phyloP scores from a whole-genome alignment of 331 rosid species.

The Rhamnella rubrinervis region DNA sequence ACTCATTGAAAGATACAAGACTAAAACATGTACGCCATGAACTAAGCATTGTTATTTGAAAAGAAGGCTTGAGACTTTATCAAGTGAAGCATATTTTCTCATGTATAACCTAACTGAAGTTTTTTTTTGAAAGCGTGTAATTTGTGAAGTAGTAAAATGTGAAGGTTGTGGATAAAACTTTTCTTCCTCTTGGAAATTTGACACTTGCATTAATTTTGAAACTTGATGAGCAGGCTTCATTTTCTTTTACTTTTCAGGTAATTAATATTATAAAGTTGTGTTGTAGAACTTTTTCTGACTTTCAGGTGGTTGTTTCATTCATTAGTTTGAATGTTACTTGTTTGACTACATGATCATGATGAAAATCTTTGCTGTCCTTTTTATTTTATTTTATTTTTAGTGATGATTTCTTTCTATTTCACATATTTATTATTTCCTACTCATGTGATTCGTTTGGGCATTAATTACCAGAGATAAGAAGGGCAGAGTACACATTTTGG shows the following conservation, averaged over 20 bases:
- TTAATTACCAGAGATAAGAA: slow-evolving; percentile 29
- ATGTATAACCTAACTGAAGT: too few species aligned
- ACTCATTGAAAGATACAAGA: background rate
- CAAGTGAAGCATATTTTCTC: too few species aligned
- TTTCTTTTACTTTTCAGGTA: background rate
- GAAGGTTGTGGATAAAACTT: too few species aligned
- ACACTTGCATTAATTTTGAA: too few species aligned
- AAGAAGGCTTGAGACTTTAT: too few species aligned
- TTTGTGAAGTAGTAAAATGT: background rate
- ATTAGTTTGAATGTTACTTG: background rate
- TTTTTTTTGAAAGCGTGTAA: background rate
- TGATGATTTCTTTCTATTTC: background rate
- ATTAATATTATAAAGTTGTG: background rate
- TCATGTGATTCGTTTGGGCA: background rate
- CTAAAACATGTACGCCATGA: background rate
- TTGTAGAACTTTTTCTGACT: background rate
- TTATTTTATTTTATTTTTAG: background rate
- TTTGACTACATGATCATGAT: background rate
- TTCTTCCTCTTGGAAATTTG: too few species aligned
- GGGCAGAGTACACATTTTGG: slow-evolving; percentile 29
- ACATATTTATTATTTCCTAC: background rate
- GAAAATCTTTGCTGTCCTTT: background rate
- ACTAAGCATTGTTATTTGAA: background rate
- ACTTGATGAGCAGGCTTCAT: background rate
- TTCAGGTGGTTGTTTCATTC: background rate